Conservation (phyloP, 2,329 filamentous ascomycete species). For the Uncinocarpus reesii region DNA sequence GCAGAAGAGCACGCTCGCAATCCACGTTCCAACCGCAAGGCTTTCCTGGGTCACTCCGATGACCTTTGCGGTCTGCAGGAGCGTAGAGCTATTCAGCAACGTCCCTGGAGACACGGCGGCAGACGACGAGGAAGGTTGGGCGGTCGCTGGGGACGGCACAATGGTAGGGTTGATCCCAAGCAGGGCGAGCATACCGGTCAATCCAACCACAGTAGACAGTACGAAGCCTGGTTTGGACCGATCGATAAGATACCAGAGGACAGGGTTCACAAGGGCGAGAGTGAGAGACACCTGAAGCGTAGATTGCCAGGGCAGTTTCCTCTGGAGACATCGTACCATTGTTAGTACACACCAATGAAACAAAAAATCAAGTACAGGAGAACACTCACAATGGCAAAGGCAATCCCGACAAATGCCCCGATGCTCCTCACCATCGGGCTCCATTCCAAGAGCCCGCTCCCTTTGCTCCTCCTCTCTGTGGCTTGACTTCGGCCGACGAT, state of each 20-base stretch:
- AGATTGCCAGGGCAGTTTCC: conserved; percentile 84
- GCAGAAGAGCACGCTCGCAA: conserved; percentile 87
- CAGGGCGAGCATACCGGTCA: conserved; percentile 62
- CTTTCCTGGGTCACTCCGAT: conserved; percentile 40
- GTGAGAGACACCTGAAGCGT: conserved; percentile 87
- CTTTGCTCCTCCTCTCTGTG: conserved; percentile 19
- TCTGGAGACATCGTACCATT: conserved; percentile 40
- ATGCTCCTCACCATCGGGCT: conserved; percentile 59
- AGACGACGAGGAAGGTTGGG: conserved; percentile 25
- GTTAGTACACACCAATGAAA: background rate
- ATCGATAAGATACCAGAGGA: conserved; percentile 93
- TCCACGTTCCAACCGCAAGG: conserved; percentile 64
- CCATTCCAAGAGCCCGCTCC: conserved; percentile 54
- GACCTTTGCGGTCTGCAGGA: conserved; percentile 19
- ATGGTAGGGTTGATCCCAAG: conserved; percentile 68
- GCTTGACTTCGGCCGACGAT: conserved; percentile 21
- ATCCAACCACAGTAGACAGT: conserved; percentile 62
- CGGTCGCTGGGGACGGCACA: conserved; percentile 55
- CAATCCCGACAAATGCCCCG: conserved; percentile 62
- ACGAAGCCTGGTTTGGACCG: conserved; percentile 76
- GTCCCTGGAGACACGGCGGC: conserved; percentile 26
- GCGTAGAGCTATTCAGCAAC: conserved; percentile 12
- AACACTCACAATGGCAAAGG: conserved; percentile 67
- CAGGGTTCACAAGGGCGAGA: conserved; percentile 80
- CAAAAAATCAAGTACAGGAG: background rate